Base-by-base conservation (phyloP, 345 rosid genomes). In the Rubroshorea leprosula region DNA sequence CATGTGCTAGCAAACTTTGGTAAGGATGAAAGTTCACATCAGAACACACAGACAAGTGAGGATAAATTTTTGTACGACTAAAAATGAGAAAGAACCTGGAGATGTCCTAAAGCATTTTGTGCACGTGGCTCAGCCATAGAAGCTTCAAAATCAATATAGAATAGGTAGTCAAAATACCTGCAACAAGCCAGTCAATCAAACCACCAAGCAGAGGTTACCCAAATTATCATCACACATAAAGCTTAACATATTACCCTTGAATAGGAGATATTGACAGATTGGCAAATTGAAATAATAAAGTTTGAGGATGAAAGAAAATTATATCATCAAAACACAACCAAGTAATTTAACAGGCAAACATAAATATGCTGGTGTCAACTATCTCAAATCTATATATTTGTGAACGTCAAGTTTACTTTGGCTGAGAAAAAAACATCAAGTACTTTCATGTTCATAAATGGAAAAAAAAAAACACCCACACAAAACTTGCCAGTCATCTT, bases 111-210 rank as follows among this genome's bases (percentile, higher is more conserved):
- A 5, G 80, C 82, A 59, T 71, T 69, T 58, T 80, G 85, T 22
- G 85, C 80, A 18, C 76, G 85, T 18, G 80, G 66, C 41, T 77
- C 85, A 3, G 85, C 85, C 80, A 80, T 77, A 27, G 85, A 80
- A 61, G 85, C 85, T 64, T 74, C 85, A 67, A 80, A 80, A 64
- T 80, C 82, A 31, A 80, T 65, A 61, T 72, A 72, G 66, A 80
- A 80, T 53, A 77, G 74, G 56, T 80, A 80, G 70, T 77, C 82
- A 41, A 80, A 77, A 60, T 74, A 74, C 76, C 85, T 77, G 71
- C 50, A 55, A 58, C 51, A 54, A 58, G 57, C 17, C 24, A 46
- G 26, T 27, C 19, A 2, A 60, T 51, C 57, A 14, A 39, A 48
- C 29, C 18, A 16, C 26, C 48, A 18, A 55, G 46, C 44, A 21